Evolutionary conservation across 1,284 basidiomycete genomes (phyloP).

Genomic region (Trichosporon sp.): DNA sequence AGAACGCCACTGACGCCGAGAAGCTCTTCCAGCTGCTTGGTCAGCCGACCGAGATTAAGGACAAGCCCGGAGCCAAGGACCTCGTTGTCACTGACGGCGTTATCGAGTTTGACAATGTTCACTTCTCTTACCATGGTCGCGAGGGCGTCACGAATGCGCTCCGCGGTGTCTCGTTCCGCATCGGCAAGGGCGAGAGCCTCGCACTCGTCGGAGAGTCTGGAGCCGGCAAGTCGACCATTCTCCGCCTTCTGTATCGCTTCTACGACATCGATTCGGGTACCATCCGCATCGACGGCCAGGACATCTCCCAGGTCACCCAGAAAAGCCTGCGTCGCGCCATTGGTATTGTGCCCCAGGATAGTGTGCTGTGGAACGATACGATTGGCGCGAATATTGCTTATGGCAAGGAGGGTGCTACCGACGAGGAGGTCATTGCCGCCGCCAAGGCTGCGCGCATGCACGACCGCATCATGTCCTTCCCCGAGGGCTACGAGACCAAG

Average conservation of each 20-base stretch:
- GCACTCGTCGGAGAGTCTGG: constrained; percentile 96
- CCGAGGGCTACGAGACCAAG: constrained; percentile 78
- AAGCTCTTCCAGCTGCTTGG: constrained; percentile 88
- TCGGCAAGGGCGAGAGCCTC: constrained; percentile 92
- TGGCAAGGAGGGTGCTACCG: constrained; percentile 79
- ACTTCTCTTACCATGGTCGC: constrained; percentile 77
- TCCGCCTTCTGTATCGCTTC: constrained; percentile 90
- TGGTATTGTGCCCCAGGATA: constrained; percentile 97
- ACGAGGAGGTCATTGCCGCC: constrained; percentile 84
- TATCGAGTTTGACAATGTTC: constrained; percentile 90
- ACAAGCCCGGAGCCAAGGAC: constrained; percentile 70
- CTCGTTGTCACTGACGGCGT: constrained; percentile 77
- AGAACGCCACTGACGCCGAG: constrained; percentile 95
- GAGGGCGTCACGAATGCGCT: constrained; percentile 85
- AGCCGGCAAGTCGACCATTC: constrained; percentile 93
- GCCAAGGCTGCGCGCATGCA: constrained; percentile 85
- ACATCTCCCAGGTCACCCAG: constrained; percentile 74
- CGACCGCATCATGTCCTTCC: constrained; percentile 74
- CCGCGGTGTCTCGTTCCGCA: constrained; percentile 78
- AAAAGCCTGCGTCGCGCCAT: constrained; percentile 75
- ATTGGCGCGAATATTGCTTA: constrained; percentile 94
- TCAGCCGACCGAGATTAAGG: constrained; percentile 74
- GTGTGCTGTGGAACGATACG: constrained; percentile 92
- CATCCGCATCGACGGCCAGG: constrained; percentile 77
- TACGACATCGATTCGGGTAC: constrained; percentile 80